Base-by-base conservation (phyloP, 2,329 filamentous ascomycete species). In the Dactylellina sp. region DNA sequence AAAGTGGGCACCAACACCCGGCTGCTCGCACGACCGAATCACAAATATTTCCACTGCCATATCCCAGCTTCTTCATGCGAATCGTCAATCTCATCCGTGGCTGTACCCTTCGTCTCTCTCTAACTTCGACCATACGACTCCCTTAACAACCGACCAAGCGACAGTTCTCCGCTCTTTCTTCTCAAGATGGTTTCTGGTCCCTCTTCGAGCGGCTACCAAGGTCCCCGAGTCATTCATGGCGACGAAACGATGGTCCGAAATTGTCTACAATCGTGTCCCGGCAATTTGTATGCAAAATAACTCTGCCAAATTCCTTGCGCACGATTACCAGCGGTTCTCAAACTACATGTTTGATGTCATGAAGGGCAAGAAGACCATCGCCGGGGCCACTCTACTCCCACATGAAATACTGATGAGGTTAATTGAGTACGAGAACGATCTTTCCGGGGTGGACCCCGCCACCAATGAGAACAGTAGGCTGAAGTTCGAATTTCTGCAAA, bases 1-100 rank as follows among this genome's bases (percentile, higher is more conserved):
- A 1, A 89, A 89, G 74, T 89, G 87, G 87, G 85, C 86, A 0
- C 87, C 87, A 0, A 84, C 84, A 0, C 82, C 84, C 16, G 83
- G 83, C 35, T 82, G 81, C 39, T 86, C 86, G 75, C 86, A 88
- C 76, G 87, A 89, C 79, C 84, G 84, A 75, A 84, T 87, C 74
- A 88, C 87, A 1, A 84, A 84, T 75, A 82, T 89, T 71, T 82
- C 84, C 32, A 85, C 84, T 49, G 83, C 85, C 11, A 88, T 89
- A 63, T 84, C 86, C 3, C 86, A 89, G 79, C 80, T 85, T 11
- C 77, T 71, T 7, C 66, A 71, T 28, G 40, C 52, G 7, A 24
- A 80, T 1, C 66, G 66, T 18, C 25, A 37, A 6, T 46, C 66
- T 1, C 57, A 64, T 14, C 3, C 59, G 22, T 53, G 25, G 35